Conservation (phyloP, 345 rosid genomes). For the Noccaea bulbosa region DNA sequence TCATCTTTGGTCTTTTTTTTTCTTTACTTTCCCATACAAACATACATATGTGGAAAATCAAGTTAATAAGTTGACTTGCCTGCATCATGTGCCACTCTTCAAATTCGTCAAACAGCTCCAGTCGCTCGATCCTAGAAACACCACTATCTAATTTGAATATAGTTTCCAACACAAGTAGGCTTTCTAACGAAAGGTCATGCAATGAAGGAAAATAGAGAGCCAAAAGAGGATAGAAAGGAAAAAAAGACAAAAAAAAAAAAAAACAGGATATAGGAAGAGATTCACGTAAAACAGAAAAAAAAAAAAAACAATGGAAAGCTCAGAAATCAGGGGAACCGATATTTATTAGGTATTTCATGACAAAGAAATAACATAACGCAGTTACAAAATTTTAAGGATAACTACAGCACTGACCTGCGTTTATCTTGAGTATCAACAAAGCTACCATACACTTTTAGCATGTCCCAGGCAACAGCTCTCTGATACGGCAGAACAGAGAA, state of each 20-base stretch:
- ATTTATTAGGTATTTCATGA: neutral
- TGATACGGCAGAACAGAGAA: constrained; percentile 39
- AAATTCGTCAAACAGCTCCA: constrained; percentile 93
- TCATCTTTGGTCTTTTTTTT: constrained; percentile 11
- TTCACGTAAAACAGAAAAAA: neutral
- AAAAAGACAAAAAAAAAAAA: constrained; percentile 2
- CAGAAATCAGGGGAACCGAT: neutral
- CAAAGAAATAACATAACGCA: neutral
- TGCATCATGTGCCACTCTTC: constrained; percentile 99
- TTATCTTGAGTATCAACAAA: constrained; percentile 79
- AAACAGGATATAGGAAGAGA: constrained; percentile 19
- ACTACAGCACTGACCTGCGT: constrained; percentile 64
- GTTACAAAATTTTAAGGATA: constrained; percentile 4
- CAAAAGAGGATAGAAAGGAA: constrained; percentile 18
- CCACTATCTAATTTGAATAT: constrained; percentile 34
- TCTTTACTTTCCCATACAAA: neutral
- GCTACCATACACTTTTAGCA: constrained; percentile 85
- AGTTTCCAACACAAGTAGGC: constrained; percentile 27
- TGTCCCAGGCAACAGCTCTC: constrained; percentile 95
- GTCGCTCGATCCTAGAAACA: constrained; percentile 76
- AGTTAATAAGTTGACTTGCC: constrained; percentile 56
- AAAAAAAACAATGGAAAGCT: neutral
- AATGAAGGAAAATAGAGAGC: constrained; percentile 14
- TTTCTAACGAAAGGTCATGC: constrained; percentile 28
- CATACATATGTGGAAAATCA: neutral